Percentiles rank a stretch among this genome's conserved stretches.
Evolutionary conservation across 768 basidiomycete species (phyloP).

Genomic region (Pleurotus sapidus): DNA sequence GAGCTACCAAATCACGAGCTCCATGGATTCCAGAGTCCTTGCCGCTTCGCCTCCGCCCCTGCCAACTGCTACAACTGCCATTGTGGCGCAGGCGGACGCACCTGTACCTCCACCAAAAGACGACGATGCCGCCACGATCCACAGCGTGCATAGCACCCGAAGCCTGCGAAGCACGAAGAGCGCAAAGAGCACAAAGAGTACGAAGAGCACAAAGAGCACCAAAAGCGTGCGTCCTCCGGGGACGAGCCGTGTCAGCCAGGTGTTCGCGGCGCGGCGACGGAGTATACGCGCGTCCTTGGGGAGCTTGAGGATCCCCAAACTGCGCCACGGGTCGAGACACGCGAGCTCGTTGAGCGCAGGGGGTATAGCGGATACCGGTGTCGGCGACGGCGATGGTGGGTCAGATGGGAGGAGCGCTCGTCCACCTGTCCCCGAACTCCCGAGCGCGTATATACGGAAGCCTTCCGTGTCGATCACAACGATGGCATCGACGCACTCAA

Average conservation of each 20-base stretch:
- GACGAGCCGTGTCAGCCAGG: constrained; percentile 32
- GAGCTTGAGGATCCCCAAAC: constrained; percentile 59
- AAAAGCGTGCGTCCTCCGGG: constrained; percentile 18
- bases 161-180: constrained; percentile 33
- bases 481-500: too few relatives aligned
- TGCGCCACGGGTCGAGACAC: constrained; percentile 4
- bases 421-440: constrained; percentile 3
- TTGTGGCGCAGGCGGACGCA: neutral
- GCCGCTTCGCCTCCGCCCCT: neutral
- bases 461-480: too few relatives aligned
- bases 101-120: neutral
- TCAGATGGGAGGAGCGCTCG: constrained; percentile 17
- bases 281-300: constrained; percentile 63
- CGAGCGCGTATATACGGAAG: neutral
- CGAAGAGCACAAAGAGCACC: constrained; percentile 32
- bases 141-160: constrained; percentile 27
- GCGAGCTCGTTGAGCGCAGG: too few relatives aligned
- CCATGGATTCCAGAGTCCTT: neutral
- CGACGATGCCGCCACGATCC: constrained; percentile 28
- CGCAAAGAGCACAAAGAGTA: constrained; percentile 27
- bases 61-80: neutral
- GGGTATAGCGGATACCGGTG: too few relatives aligned
- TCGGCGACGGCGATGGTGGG: neutral
- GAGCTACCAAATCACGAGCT: neutral
- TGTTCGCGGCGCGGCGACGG: constrained; percentile 64